A percentile compares a stretch with the other conserved stretches of the same genome.
Evolutionary conservation across 139 green algal species (phyloP).

Genomic region (Auxenochlorella pyrenoidosa): DNA sequence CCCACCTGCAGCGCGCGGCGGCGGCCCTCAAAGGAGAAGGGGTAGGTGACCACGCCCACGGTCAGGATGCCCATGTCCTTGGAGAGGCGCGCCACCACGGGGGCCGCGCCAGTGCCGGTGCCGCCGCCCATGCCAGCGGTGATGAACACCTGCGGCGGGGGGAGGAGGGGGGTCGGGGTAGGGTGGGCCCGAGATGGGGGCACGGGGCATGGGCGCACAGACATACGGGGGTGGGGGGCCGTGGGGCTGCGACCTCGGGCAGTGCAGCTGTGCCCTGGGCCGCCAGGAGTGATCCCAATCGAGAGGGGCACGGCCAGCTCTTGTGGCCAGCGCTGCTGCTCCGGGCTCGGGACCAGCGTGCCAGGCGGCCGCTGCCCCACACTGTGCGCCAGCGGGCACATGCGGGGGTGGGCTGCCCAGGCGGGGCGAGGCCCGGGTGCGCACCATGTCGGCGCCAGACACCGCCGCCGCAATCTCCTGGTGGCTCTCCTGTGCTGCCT

Average conservation of each 20-base stretch:
- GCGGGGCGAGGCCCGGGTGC: background rate
- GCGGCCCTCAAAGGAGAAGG: conserved; percentile 97
- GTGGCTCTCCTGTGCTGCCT: conserved; percentile 90
- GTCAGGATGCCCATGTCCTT: conserved; percentile 94
- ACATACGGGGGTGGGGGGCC: too few relatives aligned
- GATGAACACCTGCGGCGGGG: conserved; percentile 47
- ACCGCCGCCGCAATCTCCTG: conserved; percentile 74
- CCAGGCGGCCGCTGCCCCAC: too few relatives aligned
- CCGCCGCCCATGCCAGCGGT: conserved; percentile 97
- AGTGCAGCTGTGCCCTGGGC: too few relatives aligned
- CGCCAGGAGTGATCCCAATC: too few relatives aligned
- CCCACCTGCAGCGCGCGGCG: conserved; percentile 81
- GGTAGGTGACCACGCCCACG: conserved; percentile 96
- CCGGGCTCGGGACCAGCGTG: too few relatives aligned
- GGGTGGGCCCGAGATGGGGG: too few relatives aligned
- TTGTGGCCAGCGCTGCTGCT: too few relatives aligned
- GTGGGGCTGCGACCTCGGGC: too few relatives aligned
- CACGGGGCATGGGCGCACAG: too few relatives aligned
- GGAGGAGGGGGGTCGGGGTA: background rate
- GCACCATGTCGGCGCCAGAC: conserved; percentile 76
- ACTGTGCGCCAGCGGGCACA: background rate
- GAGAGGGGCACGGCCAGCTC: too few relatives aligned
- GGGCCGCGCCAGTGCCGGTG: conserved; percentile 94
- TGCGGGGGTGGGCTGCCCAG: background rate
- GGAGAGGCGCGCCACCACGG: conserved; percentile 87